A percentile compares a stretch with the other conserved stretches of the same genome.
phyloP scores from a whole-genome alignment of 192 early-diverging fungal species.

The Neocallimastix lanati region DNA sequence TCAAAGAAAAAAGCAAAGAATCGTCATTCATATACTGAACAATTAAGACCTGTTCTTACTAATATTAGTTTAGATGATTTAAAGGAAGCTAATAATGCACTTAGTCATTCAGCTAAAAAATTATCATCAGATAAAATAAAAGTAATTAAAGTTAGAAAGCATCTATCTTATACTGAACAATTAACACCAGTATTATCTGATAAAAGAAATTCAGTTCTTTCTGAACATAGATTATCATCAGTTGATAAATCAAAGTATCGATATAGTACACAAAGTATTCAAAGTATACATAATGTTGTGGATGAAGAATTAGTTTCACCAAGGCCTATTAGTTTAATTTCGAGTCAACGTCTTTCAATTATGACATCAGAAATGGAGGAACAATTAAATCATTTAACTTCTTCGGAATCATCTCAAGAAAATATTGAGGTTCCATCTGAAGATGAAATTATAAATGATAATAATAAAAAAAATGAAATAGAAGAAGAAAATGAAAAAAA shows the following conservation, averaged over 20 bases:
- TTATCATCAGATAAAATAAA: not conserved
- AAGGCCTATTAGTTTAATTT: not conserved
- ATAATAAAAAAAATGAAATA: not conserved
- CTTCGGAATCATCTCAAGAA: not conserved
- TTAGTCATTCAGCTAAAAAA: not conserved
- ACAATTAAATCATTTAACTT: not conserved
- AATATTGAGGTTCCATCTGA: not conserved
- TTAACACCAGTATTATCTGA: not conserved
- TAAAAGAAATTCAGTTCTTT: not conserved
- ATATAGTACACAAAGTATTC: not conserved
- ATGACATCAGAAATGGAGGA: not conserved
- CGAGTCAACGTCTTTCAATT: not conserved
- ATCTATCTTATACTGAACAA: not conserved
- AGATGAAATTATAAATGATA: not conserved
- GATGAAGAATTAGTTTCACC: not conserved
- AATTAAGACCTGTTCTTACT: not conserved
- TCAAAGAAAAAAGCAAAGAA: not conserved
- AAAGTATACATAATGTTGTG: not conserved
- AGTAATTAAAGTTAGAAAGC: not conserved
- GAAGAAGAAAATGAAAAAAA: too few species aligned
- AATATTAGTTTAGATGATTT: not conserved
- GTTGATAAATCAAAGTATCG: not conserved
- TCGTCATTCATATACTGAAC: not conserved
- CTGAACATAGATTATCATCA: not conserved
- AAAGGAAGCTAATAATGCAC: not conserved